phyloP scores from a whole-genome alignment of 2,329 filamentous ascomycete species.

The Colletotrichum sp. region DNA sequence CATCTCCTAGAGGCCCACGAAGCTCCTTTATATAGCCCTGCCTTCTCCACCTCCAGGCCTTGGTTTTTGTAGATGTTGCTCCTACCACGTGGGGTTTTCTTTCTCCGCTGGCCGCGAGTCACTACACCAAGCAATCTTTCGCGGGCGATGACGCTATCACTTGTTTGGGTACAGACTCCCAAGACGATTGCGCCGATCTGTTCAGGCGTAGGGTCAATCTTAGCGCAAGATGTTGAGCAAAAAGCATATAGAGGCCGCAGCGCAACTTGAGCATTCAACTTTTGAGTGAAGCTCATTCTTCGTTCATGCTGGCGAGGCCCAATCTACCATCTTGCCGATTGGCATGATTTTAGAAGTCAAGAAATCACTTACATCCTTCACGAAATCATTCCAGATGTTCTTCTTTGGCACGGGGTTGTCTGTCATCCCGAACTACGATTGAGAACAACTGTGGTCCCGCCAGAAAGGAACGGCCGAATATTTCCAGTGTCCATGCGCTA shows the following conservation, averaged over 20 bases:
- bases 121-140: not conserved
- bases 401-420: not conserved
- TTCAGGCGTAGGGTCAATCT: rapidly evolving
- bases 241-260: not conserved
- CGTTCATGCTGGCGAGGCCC: not conserved
- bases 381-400: not conserved
- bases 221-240: not conserved
- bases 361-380: not conserved
- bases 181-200: rapidly evolving
- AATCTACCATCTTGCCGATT: not conserved
- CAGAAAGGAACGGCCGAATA: rapidly evolving
- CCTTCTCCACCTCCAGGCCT: not conserved
- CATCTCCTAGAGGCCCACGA: not conserved
- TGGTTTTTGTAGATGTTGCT: not conserved
- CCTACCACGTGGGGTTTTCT: not conserved
- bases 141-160: not conserved
- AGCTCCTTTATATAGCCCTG: not conserved
- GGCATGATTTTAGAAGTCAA: not conserved
- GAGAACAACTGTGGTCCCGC: not conserved
- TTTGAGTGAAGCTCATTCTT: not conserved
- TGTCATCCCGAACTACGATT: rapidly evolving
- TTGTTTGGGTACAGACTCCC: not conserved
- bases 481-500: not conserved
- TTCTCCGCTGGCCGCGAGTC: not conserved
- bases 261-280: not conserved